A percentile compares a stretch with the other conserved stretches of the same genome.
Conservation (phyloP, 2,329 filamentous ascomycete genomes). For the Sphaerulina vaccinii region DNA sequence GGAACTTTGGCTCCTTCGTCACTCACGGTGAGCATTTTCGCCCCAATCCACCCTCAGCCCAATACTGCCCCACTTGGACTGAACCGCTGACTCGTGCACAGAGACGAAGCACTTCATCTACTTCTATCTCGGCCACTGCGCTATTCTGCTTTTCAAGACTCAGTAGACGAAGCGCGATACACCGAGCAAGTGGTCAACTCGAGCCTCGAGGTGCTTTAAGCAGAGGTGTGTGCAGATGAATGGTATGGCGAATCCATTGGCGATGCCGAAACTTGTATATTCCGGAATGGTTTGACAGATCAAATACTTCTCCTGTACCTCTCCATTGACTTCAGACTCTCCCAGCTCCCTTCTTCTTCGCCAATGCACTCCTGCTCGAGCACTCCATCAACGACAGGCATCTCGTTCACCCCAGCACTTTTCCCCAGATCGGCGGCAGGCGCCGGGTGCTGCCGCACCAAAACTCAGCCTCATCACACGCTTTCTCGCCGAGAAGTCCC, state of each 20-base stretch:
- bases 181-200: neutral
- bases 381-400: neutral
- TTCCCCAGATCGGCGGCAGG: neutral
- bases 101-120: conserved; percentile 99
- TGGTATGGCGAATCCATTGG: neutral
- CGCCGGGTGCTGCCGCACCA: neutral
- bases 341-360: neutral
- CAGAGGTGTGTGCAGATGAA: neutral
- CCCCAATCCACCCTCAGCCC: neutral
- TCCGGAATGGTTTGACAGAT: neutral
- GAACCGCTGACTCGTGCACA: conserved; percentile 43
- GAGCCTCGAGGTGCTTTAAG: neutral
- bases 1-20: conserved; percentile 98
- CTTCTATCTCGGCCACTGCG: conserved; percentile 98
- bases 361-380: neutral
- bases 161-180: conserved; percentile 59
- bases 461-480: conserved; percentile 3
- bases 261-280: neutral
- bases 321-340: neutral
- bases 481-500: conserved; percentile 4
- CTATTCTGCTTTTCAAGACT: conserved; percentile 98
- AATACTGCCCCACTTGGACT: conserved; percentile 1
- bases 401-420: neutral
- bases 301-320: neutral
- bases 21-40: conserved; percentile 72